Conservation (phyloP, 768 basidiomycete genomes). For the Royoungia palumana region DNA sequence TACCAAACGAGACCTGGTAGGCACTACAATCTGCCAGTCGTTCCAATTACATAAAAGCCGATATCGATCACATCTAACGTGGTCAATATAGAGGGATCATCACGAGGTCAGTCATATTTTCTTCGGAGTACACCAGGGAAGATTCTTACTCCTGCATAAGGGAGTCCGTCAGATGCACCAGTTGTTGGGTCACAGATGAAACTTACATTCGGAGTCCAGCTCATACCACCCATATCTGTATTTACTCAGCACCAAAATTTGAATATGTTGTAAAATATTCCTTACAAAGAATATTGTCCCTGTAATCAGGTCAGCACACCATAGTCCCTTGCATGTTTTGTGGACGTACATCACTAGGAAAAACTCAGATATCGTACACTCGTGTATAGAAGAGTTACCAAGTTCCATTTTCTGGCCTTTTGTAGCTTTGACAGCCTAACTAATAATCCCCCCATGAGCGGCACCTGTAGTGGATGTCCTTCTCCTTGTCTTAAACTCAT, state of each 20-base stretch:
- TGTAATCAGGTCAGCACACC: background rate
- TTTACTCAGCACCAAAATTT: background rate
- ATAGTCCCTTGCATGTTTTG: background rate
- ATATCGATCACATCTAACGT: conserved; percentile 9
- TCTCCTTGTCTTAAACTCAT: background rate
- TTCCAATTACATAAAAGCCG: background rate
- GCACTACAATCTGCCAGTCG: background rate
- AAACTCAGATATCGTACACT: conserved; percentile 21
- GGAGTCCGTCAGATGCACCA: background rate
- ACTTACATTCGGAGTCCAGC: conserved; percentile 13
- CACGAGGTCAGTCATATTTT: no score
- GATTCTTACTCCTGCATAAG: conserved; percentile 10
- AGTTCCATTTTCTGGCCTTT: conserved; percentile 17
- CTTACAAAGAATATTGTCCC: conserved; percentile 12
- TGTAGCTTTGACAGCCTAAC: no score
- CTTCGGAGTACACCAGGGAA: background rate
- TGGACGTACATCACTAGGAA: conserved; percentile 9
- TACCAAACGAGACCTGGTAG: conserved; percentile 14
- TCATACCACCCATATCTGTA: conserved; percentile 2
- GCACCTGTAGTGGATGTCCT: conserved; percentile 6
- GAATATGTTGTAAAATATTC: background rate
- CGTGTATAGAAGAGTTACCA: conserved; percentile 15
- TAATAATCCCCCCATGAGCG: no score
- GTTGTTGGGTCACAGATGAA: background rate
- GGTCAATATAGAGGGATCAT: no score